Evolutionary conservation across 768 basidiomycete species (phyloP), one percentile per base, ranked within the genome.

Genomic region (Auriculariales sp.): DNA sequence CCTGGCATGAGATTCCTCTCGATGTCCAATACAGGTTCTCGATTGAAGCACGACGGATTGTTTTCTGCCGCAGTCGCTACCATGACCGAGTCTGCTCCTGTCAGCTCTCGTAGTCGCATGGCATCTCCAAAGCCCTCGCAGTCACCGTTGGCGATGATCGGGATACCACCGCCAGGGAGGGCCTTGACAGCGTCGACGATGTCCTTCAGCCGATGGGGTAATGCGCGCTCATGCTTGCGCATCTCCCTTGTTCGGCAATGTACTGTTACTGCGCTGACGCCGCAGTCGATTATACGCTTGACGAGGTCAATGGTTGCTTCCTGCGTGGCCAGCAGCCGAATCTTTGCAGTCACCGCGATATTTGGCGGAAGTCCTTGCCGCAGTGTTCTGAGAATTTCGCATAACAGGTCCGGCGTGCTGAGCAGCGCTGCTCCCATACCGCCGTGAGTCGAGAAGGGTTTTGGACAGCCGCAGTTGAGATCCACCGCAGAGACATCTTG

Each of bases 391-490:
- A 99, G 74, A 58, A 99, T 97, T 17, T 82, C 74, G 60, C 91
- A 92, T 7, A 99, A 74, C 28, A 91, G 69, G 59, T 97, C 91
- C 0, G 95, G 92, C 30, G 85, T 94, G 3, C 85, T 79, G 47
- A 99, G 77, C 12, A 99, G 71, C 2, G 93, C 94, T 1, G 95
- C 94, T 7, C 95, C 95, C 93, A 98, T 98, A 0, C 95, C 95
- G 0, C 83, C 67, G 56, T 87, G 83, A 0, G 89, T 91, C 19
- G 91, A 94, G 65, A 97, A 97, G 0, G 92, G 87, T 58, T 94
- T 94, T 0, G 93, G 93, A 60, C 94, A 99, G 0, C 94, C 95
- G 60, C 95, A 98, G 63, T 98, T 98, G 53, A 99, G 81, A 62
- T 98, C 95, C 58, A 99, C 73, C 17, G 93, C 95, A 0, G 92